Percentiles rank a stretch among this genome's conserved stretches.
These are phyloP conservation scores for Glarea lozoyensis DNA, from an alignment of 495 filamentous ascomycete species.

Conservation along the genomic window DNA sequence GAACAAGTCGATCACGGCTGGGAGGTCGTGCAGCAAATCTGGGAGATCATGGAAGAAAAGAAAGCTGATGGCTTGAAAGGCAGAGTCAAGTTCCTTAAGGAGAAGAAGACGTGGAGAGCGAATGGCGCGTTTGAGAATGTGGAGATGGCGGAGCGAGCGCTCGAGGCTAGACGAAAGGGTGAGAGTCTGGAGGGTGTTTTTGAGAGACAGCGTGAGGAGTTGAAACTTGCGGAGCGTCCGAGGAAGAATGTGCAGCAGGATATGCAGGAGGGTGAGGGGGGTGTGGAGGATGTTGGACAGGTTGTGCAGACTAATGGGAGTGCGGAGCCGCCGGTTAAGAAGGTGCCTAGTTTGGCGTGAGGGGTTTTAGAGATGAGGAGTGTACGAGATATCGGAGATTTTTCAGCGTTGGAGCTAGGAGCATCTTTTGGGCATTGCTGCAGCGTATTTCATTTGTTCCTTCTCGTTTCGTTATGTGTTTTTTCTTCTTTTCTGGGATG, in stretches of 20 bases:
- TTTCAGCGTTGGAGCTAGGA: no score
- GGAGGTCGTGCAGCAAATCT: constrained; percentile 32
- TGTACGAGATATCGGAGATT: no score
- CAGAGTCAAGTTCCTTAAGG: constrained; percentile 19
- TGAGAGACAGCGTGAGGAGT: constrained; percentile 9
- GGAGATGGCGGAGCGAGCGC: constrained; percentile 28
- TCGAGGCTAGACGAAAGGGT: constrained; percentile 30
- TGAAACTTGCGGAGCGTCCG: constrained; percentile 11
- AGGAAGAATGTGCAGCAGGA: constrained; percentile 18
- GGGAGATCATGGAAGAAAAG: constrained; percentile 30
- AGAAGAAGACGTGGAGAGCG: constrained; percentile 22
- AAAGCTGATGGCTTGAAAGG: constrained; percentile 22
- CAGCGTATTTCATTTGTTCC: no score
- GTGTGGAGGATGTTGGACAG: constrained; percentile 11
- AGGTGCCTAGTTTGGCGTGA: not conserved
- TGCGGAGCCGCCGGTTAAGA: constrained; percentile 5
- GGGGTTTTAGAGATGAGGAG: no score
- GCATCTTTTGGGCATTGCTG: no score
- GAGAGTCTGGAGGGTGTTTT: constrained; percentile 19
- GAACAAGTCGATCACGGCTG: constrained; percentile 30
- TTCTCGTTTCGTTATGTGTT: no score
- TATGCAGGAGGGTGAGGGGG: constrained; percentile 12
- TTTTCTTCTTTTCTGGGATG: no score
- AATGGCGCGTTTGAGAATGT: constrained; percentile 38
- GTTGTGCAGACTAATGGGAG: constrained; percentile 15